Evolutionary conservation across 2,329 filamentous ascomycete species (phyloP), one percentile per base, ranked within the genome.

Genomic region (Botrytis medusae): DNA sequence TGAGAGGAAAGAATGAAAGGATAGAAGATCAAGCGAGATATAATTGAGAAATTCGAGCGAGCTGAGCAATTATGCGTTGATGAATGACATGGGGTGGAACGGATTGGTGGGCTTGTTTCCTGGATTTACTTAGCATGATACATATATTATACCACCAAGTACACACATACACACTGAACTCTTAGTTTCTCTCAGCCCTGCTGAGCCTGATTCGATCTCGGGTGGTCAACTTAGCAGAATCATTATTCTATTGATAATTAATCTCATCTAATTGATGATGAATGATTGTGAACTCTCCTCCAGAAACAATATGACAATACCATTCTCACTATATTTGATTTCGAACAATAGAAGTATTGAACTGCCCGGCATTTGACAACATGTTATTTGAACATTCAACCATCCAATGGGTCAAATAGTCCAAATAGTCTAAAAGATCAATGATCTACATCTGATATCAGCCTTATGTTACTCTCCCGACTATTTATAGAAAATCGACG

Each of bases 391-490:
- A n/a, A 14, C 48, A n/a, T n/a, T n/a, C 22, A 14, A 51, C 25
- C 51, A 54, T 54, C n/a, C 51, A 54, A 54, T 54, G 51, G n/a
- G n/a, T 29, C 12, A n/a, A 29, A 29, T 18, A 29, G 12, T 29
- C n/a, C 14, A 54, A 29, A 54, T 8, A 29, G 12, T 29, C n/a
- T 6, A 54, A 54, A n/a, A 7, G 29, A 59, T 34, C 8, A 59
- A 34, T 34, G 57, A 59, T 60, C 32, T 32, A 63, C n/a, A 29
- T 63, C 40, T 63, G 40, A 63, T 44, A 63, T 63, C 61, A 63
- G 61, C 61, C 61, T 63, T 32, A 44, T 63, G n/a, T 20, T 44
- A 63, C 25, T 63, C 34, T n/a, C 40, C 40, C 25, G 22, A 22
- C n/a, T 29, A 44, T 40, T 61, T 37, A 40, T 32, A 29, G 61